phyloP scores from a whole-genome alignment of 345 rosid species.

The Gossypium arboreum region DNA sequence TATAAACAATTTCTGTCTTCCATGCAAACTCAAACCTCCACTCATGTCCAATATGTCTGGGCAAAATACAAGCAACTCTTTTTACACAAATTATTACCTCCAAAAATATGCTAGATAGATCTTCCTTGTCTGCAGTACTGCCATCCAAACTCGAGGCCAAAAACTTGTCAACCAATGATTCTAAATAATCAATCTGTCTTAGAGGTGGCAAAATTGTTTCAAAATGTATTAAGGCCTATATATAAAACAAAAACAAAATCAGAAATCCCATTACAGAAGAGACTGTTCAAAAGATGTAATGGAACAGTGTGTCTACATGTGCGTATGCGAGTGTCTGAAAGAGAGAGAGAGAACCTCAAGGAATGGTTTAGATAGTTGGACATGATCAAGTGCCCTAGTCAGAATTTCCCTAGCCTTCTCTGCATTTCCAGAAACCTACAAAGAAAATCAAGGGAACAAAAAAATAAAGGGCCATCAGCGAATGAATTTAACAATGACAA shows the following conservation, averaged over 20 bases:
- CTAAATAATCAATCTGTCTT: constrained; percentile 68
- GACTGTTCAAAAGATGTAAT: not conserved
- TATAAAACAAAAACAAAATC: constrained; percentile 5
- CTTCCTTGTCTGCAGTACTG: constrained; percentile 73
- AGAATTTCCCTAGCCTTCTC: constrained; percentile 76
- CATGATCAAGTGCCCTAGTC: constrained; percentile 63
- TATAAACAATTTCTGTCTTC: not conserved
- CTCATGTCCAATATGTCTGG: not conserved
- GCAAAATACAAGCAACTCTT: not conserved
- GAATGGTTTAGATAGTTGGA: constrained; percentile 76
- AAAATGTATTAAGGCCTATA: constrained; percentile 62
- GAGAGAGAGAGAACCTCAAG: constrained; percentile 52
- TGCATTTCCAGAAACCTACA: constrained; percentile 57
- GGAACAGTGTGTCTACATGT: not conserved
- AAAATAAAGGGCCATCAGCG: not conserved
- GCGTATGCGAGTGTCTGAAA: not conserved
- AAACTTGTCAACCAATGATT: constrained; percentile 66
- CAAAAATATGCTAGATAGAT: constrained; percentile 69
- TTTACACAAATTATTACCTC: constrained; percentile 47
- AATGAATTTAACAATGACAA: not conserved
- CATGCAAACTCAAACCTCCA: not conserved
- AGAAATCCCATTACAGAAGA: constrained; percentile 10
- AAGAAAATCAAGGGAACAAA: not conserved
- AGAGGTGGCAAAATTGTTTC: constrained; percentile 67
- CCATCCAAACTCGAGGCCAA: constrained; percentile 49